These are phyloP conservation scores for Labyrinthula sp. DNA, from an alignment of 352 stramenopile species.

Conservation along the genomic window DNA sequence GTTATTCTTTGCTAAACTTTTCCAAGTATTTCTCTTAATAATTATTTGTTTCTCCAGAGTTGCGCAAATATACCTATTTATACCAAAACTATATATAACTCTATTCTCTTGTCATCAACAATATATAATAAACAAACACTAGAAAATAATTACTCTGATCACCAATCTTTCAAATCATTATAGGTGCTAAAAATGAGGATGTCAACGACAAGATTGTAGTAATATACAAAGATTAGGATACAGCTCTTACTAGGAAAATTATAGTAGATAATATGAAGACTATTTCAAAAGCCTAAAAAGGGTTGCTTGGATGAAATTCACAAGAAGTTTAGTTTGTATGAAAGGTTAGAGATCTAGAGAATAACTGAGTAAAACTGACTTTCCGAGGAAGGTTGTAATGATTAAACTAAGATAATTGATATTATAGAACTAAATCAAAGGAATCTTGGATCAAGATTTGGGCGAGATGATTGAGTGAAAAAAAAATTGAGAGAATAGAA, in stretches of 20 bases:
- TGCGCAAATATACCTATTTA: too few species aligned
- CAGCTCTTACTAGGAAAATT: conserved; percentile 38
- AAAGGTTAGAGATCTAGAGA: conserved; percentile 73
- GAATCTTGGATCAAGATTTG: conserved; percentile 94
- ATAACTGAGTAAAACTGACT: conserved; percentile 87
- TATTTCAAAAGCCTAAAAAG: conserved; percentile 83
- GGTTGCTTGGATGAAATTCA: conserved; percentile 91
- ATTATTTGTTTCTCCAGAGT: too few species aligned
- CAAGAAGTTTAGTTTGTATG: conserved; percentile 90
- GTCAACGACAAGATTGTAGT: conserved; percentile 78
- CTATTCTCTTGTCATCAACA: too few species aligned
- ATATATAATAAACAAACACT: conserved; percentile 83
- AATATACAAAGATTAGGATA: conserved; percentile 50
- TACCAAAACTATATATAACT: too few species aligned
- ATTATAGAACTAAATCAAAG: conserved; percentile 91
- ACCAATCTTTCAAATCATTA: conserved; percentile 88
- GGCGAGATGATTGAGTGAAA: conserved; percentile 81
- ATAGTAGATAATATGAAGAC: conserved; percentile 61
- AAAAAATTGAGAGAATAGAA: conserved; percentile 13
- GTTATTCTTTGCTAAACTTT: too few species aligned
- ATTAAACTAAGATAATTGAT: conserved; percentile 98
- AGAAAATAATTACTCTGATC: conserved; percentile 82
- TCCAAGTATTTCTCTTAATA: too few species aligned
- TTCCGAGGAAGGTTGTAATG: conserved; percentile 48
- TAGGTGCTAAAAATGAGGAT: conserved; percentile 72